These are phyloP conservation scores for Tilletia setariae DNA, from an alignment of 1,284 basidiomycete species.

Conservation along the genomic window DNA sequence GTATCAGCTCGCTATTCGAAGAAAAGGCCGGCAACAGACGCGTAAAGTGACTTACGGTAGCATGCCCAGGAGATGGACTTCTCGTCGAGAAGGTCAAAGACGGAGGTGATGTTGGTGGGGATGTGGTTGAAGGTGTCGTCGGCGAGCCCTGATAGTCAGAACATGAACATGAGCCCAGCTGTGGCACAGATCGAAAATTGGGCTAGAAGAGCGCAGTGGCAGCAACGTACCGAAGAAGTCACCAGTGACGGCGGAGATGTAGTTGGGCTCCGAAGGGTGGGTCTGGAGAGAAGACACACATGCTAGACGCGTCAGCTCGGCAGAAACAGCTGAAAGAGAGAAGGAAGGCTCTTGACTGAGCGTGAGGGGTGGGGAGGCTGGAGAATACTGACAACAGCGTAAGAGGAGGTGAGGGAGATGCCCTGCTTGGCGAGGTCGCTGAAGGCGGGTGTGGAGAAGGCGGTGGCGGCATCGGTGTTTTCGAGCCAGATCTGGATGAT, in stretches of 20 bases:
- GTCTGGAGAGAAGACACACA: too few species aligned
- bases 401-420: slow-evolving; percentile 61
- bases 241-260: slow-evolving; percentile 57
- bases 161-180: too few species aligned
- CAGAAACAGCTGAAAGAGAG: too few species aligned
- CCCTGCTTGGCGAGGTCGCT: slow-evolving; percentile 57
- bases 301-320: too few species aligned
- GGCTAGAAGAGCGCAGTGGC: too few species aligned
- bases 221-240: slow-evolving; percentile 68
- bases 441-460: slow-evolving; percentile 57
- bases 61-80: slow-evolving; percentile 57
- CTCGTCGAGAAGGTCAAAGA: slow-evolving; percentile 66
- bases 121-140: slow-evolving; percentile 59
- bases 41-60: slow-evolving; percentile 62
- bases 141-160: too few species aligned
- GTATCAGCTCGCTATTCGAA: too few species aligned
- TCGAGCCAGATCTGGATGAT: slow-evolving; percentile 63
- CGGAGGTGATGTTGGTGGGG: slow-evolving; percentile 59
- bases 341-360: too few species aligned
- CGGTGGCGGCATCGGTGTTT: slow-evolving; percentile 61
- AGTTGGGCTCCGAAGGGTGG: slow-evolving; percentile 65
- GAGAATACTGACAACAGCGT: too few species aligned
- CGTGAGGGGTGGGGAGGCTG: too few species aligned
- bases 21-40: too few species aligned
- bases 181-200: too few species aligned